Base-by-base conservation (phyloP, 345 rosid species). In the Xanthoceras sorbifolium region DNA sequence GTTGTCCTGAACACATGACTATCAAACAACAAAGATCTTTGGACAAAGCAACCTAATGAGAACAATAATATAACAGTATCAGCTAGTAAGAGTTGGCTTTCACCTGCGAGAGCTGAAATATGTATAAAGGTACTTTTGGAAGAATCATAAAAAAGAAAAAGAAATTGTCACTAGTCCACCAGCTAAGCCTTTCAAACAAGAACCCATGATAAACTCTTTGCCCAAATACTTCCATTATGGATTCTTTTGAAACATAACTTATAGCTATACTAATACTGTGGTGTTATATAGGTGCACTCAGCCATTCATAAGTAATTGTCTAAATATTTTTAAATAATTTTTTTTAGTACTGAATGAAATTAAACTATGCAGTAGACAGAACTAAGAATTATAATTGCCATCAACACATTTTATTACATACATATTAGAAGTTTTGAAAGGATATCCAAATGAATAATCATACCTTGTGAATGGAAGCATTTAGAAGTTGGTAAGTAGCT, bases 21-120 rank as follows among this genome's bases (percentile, higher is more conserved):
- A 82, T 87, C 85, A 93, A 80, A 80, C 75, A 91, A 80, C 93
- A 90, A 52, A 95, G 98, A 84, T 95, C 96, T 82, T 89, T 95
- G 42, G 99, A 93, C 83, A 95, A 75, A 80, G 97, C 90, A 71
- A 93, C 90, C 99, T 95, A 83, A 84, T 44, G 52, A 84, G 63
- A 76, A 38, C 40, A 85, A 72, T 28, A 48, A 60, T 68, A 66
- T 14, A 54, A 66, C 11, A 64, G 77, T 22, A 59, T 68, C 74
- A 80, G 77, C 72, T 57, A 67, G 22, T 17, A 77, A 12, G 4
- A 72, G 32, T 50, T 67, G 46, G 36, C 25, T 17, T 42, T 60
- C 32, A 23, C 42, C 34, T 23, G 22, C 23, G 38, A 69, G 65
- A 31, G 75, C 46, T 14, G 36, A 74, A 62, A 69, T 31, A 31